Conservation (phyloP, 352 stramenopile genomes). For the Globisporangium lucens region DNA sequence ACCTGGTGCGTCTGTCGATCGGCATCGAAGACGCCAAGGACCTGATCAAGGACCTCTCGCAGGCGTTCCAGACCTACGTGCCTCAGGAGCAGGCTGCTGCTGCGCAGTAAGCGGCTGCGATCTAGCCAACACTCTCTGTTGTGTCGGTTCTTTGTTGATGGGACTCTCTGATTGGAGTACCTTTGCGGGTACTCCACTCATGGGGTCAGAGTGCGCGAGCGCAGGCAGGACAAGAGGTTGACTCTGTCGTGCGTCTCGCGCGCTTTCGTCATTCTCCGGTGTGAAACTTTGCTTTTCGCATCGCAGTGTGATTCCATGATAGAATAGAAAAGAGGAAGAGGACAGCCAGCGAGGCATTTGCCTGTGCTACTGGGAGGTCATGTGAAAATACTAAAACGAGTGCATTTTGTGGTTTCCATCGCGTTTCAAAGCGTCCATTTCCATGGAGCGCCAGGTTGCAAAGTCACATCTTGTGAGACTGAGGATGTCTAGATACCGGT, state of each 20-base stretch:
- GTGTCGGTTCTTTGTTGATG: constrained; percentile 7
- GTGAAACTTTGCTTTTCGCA: not conserved
- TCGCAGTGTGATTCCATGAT: constrained; percentile 19
- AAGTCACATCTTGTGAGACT: no score
- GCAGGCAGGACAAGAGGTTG: not conserved
- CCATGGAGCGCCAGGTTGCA: no score
- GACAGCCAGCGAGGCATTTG: not conserved
- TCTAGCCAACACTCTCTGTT: not conserved
- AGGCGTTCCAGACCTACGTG: constrained; percentile 84
- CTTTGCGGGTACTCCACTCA: constrained; percentile 1
- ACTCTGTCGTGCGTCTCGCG: not conserved
- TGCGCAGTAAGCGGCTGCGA: constrained; percentile 9
- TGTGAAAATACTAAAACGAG: constrained; percentile 8
- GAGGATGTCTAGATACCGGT: not conserved
- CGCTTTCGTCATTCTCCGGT: constrained; percentile 22
- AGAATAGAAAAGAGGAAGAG: constrained; percentile 5
- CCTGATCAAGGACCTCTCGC: constrained; percentile 92
- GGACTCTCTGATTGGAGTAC: constrained; percentile 19
- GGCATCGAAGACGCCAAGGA: constrained; percentile 94
- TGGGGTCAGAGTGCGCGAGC: constrained; percentile 19
- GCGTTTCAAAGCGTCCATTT: no score
- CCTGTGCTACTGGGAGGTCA: not conserved
- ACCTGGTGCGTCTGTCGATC: constrained; percentile 92
- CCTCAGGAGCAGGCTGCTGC: constrained; percentile 14
- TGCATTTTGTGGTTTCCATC: not conserved